phyloP scores from a whole-genome alignment of 108 stramenopile genomes.

The Pseudonitzschia multistriata region DNA sequence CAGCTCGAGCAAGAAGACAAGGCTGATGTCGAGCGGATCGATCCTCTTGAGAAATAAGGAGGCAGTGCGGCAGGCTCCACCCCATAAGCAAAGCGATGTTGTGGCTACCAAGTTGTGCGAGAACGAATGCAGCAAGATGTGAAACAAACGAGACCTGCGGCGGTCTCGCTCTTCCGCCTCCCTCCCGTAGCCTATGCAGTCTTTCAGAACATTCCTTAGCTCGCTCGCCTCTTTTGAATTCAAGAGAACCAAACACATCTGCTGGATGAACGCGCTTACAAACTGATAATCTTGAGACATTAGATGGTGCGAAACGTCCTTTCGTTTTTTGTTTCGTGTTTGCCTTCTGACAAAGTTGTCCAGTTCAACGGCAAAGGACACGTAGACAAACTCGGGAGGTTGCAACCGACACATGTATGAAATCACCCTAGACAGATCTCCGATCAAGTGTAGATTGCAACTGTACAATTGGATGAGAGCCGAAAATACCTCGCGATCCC shows the following conservation, averaged over 20 bases:
- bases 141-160: conserved; percentile 60
- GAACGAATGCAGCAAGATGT: conserved; percentile 77
- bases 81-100: conserved; percentile 78
- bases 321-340: background rate
- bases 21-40: conserved; percentile 73
- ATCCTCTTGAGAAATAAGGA: conserved; percentile 63
- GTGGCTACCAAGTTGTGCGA: conserved; percentile 75
- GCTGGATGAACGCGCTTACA: conserved; percentile 78
- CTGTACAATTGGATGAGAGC: conserved; percentile 74
- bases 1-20: conserved; percentile 77
- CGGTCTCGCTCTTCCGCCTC: conserved; percentile 46
- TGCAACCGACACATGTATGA: conserved; percentile 80
- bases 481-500: conserved; percentile 79
- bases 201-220: conserved; percentile 60
- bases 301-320: conserved; percentile 6
- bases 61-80: conserved; percentile 78
- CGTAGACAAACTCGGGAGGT: conserved; percentile 84
- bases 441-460: conserved; percentile 57
- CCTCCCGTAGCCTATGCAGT: conserved; percentile 53
- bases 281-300: conserved; percentile 69
- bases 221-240: conserved; percentile 62
- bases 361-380: conserved; percentile 79
- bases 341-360: conserved; percentile 51
- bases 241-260: conserved; percentile 75
- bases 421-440: conserved; percentile 71